Base-by-base conservation (phyloP, 2,329 filamentous ascomycete species). In the Calycina marina region DNA sequence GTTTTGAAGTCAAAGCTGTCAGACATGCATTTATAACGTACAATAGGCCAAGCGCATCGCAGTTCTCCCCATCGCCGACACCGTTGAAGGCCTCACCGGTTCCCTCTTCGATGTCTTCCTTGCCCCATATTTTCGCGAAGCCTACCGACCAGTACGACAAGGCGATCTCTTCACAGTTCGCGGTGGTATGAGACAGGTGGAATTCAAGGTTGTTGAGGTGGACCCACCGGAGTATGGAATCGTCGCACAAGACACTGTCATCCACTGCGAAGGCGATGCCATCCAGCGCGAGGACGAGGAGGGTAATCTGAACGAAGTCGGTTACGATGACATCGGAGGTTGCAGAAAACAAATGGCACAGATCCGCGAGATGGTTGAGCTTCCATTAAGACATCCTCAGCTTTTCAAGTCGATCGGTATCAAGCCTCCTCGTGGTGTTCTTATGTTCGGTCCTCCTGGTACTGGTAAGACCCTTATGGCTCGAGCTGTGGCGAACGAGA, bases 351-450 rank as follows among this genome's bases (percentile, higher is more conserved):
- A 98, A 65, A 96, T 98, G 90, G 90, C 90, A 42, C 90, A 98
- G 68, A 93, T 98, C 51, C 83, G 90, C 56, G 90, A 98, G 60
- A 77, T 98, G 69, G 90, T 98, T 44, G 90, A 98, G 69, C 69
- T 98, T 47, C 90, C 90, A 40, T 72, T 98, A 40, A 78, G 90
- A 53, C 90, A 98, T 61, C 90, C 90, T 39, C 90, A 96, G 60
- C 79, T 98, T 31, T 98, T 98, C 80, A 98, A 96, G 71, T 96
- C 88, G 25, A 96, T 98, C 54, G 90, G 90, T 74, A 94, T 98
- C 67, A 98, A 98, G 73, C 90, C 90, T 35, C 90, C 90, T 28
- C 85, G 90, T 53, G 90, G 90, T 75, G 93, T 96, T 53, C 72
- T 98, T 55, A 84, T 98, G 54, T 88, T 81, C 58, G 90, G 90